Conservation (phyloP, 2,329 filamentous ascomycete species). For the Penicillium thymicola region DNA sequence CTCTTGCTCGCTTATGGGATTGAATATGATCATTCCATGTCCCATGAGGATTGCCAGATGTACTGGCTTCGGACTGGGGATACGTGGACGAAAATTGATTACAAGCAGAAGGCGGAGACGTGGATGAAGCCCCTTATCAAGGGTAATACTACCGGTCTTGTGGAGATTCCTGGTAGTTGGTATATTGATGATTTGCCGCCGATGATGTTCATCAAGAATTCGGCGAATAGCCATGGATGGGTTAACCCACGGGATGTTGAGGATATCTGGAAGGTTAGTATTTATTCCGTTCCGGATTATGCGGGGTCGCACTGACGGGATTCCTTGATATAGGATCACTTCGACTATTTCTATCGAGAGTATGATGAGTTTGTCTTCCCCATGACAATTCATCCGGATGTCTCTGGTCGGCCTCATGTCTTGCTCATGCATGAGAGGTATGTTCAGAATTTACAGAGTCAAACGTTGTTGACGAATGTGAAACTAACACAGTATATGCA, state of each 20-base stretch:
- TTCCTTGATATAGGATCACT: slow-evolving; percentile 49
- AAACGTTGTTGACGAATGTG: background rate
- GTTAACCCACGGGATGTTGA: slow-evolving; percentile 57
- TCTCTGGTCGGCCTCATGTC: slow-evolving; percentile 69
- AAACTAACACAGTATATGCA: slow-evolving; percentile 2
- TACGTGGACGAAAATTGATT: slow-evolving; percentile 44
- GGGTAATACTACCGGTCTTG: slow-evolving; percentile 31
- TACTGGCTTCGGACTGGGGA: slow-evolving; percentile 45
- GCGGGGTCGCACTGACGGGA: background rate
- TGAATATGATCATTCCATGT: slow-evolving; percentile 47
- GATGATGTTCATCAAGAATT: slow-evolving; percentile 47
- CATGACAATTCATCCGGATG: slow-evolving; percentile 72
- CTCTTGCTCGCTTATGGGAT: slow-evolving; percentile 44
- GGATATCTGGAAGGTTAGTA: slow-evolving; percentile 49
- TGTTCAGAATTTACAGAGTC: background rate
- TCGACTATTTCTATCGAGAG: slow-evolving; percentile 69
- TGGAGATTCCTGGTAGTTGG: slow-evolving; percentile 46
- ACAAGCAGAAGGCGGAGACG: slow-evolving; percentile 37
- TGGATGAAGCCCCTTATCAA: slow-evolving; percentile 48
- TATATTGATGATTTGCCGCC: slow-evolving; percentile 45
- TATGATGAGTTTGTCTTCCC: slow-evolving; percentile 75
- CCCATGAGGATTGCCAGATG: slow-evolving; percentile 44
- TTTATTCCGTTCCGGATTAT: accelerated
- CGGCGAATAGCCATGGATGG: slow-evolving; percentile 55
- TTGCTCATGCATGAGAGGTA: slow-evolving; percentile 69